Percentiles rank a stretch among this genome's conserved stretches.
These are phyloP conservation scores for Camellia japonica DNA, from an alignment of 148 eudicot genomes.

Conservation along the genomic window DNA sequence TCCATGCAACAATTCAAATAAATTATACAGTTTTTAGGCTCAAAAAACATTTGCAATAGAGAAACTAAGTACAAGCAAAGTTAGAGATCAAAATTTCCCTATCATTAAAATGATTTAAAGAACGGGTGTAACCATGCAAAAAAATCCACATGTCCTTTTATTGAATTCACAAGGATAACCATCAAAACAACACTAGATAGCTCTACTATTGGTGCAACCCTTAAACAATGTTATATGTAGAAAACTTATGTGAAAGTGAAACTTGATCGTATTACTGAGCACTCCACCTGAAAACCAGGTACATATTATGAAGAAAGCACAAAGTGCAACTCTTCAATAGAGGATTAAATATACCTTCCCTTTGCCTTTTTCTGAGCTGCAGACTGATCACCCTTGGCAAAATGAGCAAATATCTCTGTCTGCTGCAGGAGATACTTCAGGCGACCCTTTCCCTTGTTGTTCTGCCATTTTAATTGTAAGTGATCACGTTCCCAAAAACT, in stretches of 20 bases:
- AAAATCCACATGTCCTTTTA: not conserved
- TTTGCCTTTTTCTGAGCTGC: slow-evolving; percentile 55
- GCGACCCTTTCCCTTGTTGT: slow-evolving; percentile 91
- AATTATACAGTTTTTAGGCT: not conserved
- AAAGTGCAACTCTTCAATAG: not conserved
- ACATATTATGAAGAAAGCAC: too few species aligned
- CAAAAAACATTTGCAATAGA: not conserved
- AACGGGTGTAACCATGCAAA: not conserved
- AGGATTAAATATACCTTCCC: slow-evolving; percentile 54
- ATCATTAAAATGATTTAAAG: not conserved
- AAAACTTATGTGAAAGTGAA: not conserved
- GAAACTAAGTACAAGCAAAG: not conserved
- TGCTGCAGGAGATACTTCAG: slow-evolving; percentile 91
- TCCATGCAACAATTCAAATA: not conserved
- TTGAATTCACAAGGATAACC: not conserved
- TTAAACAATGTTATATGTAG: not conserved
- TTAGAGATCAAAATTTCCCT: not conserved
- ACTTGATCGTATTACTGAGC: not conserved
- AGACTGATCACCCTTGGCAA: slow-evolving; percentile 86
- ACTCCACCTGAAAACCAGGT: not conserved
- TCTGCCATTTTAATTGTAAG: slow-evolving; percentile 41
- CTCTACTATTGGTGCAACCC: not conserved
- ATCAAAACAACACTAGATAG: not conserved
- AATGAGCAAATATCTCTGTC: slow-evolving; percentile 95
- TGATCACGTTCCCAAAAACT: not conserved